Conservation (phyloP, 495 filamentous ascomycete species). For the Trichocladium uniseriatum region DNA sequence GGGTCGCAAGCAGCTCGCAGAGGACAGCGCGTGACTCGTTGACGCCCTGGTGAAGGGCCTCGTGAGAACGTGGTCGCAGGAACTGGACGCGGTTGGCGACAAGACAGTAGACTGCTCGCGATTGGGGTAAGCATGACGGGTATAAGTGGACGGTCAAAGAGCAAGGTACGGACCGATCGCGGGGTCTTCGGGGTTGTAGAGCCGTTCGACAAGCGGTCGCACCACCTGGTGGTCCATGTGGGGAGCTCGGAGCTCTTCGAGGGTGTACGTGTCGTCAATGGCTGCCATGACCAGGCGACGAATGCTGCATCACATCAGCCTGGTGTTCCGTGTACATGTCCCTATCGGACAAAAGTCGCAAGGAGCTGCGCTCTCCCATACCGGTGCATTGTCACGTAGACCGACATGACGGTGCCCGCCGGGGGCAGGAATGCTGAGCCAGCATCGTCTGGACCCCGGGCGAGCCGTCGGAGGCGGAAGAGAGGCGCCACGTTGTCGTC, state of each 20-base stretch:
- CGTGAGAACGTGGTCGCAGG: slow-evolving; percentile 45
- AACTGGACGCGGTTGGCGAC: slow-evolving; percentile 57
- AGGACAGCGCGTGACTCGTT: slow-evolving; percentile 49
- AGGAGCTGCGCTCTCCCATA: slow-evolving; percentile 6
- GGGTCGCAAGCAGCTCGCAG: slow-evolving; percentile 51
- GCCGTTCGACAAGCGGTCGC: slow-evolving; percentile 49
- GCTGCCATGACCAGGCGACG: slow-evolving; percentile 24
- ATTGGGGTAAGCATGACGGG: neutral
- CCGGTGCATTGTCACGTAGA: slow-evolving; percentile 42
- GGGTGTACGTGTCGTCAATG: slow-evolving; percentile 49
- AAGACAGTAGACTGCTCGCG: slow-evolving; percentile 46
- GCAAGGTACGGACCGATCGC: slow-evolving; percentile 36
- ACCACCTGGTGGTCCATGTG: slow-evolving; percentile 50
- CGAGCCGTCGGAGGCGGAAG: slow-evolving; percentile 11
- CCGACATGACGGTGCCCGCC: slow-evolving; percentile 20
- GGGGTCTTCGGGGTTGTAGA: slow-evolving; percentile 49
- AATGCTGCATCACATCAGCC: slow-evolving; percentile 24
- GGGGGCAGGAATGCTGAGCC: slow-evolving; percentile 4
- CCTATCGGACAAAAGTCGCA: slow-evolving; percentile 10
- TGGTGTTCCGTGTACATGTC: slow-evolving; percentile 25
- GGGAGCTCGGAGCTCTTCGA: slow-evolving; percentile 49
- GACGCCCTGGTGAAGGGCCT: slow-evolving; percentile 51
- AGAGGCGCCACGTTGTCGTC: slow-evolving; percentile 15
- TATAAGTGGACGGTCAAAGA: neutral
- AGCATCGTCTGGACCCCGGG: slow-evolving; percentile 8